Evolutionary conservation across 192 early-diverging fungal genomes (phyloP).

Genomic region (Backusella westeae): DNA sequence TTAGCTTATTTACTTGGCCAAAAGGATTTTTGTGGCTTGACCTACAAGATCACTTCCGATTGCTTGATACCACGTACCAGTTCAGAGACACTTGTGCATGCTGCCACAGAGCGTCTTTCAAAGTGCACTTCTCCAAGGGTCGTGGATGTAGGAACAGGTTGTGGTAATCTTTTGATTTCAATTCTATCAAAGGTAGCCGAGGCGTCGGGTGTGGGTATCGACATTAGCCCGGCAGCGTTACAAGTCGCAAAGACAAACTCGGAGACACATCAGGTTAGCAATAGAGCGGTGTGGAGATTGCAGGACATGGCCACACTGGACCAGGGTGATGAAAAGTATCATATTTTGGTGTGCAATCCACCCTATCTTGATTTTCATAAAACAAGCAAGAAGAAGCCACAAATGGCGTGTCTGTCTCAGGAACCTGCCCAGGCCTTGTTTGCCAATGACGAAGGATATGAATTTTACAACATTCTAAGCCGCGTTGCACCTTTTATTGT

Average conservation of each 20-base stretch:
- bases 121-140: constrained; percentile 23
- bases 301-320: constrained; percentile 48
- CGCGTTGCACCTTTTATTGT: constrained; percentile 29
- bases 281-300: constrained; percentile 39
- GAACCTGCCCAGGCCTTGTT: constrained; percentile 69
- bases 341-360: constrained; percentile 72
- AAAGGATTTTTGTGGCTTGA: constrained; percentile 56
- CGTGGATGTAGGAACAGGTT: constrained; percentile 75
- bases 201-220: constrained; percentile 60
- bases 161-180: constrained; percentile 67
- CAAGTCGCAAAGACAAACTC: constrained; percentile 52
- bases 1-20: constrained; percentile 51
- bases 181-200: constrained; percentile 37
- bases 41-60: constrained; percentile 56
- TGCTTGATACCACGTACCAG: constrained; percentile 72
- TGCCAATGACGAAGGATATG: constrained; percentile 61
- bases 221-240: constrained; percentile 57
- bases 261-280: constrained; percentile 16
- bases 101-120: constrained; percentile 36
- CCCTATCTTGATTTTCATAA: constrained; percentile 58
- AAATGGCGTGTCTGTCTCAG: constrained; percentile 37
- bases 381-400: constrained; percentile 31
- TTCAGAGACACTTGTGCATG: constrained; percentile 63
- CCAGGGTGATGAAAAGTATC: constrained; percentile 34
- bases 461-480: constrained; percentile 53